phyloP scores from a whole-genome alignment of 2,329 filamentous ascomycete species.

The Lecanicillium sp. region DNA sequence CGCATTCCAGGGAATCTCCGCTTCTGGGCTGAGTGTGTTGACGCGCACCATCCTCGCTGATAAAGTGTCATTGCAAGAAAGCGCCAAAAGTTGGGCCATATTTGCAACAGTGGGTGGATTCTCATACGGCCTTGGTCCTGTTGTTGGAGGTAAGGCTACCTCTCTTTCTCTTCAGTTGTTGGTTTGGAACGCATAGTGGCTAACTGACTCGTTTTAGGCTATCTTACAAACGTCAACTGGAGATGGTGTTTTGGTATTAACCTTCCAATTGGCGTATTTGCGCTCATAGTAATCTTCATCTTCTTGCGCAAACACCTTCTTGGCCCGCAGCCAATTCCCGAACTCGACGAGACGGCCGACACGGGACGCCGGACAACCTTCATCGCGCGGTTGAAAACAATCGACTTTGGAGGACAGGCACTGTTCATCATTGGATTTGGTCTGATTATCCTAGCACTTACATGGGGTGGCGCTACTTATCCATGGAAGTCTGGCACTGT shows the following conservation, averaged over 20 bases:
- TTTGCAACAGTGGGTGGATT: constrained; percentile 53
- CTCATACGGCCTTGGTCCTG: constrained; percentile 52
- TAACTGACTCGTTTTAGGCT: constrained; percentile 21
- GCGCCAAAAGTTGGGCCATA: constrained; percentile 52
- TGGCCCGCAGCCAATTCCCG: constrained; percentile 39
- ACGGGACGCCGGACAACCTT: constrained; percentile 25
- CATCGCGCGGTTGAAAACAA: constrained; percentile 37
- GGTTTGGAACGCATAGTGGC: constrained; percentile 9
- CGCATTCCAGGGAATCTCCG: constrained; percentile 53
- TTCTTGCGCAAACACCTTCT: constrained; percentile 52
- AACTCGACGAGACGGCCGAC: constrained; percentile 30
- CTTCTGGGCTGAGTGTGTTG: constrained; percentile 52
- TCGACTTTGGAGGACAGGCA: constrained; percentile 48
- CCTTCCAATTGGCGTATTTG: constrained; percentile 44
- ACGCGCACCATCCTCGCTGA: constrained; percentile 58
- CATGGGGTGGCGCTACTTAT: constrained; percentile 48
- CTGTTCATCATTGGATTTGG: constrained; percentile 48
- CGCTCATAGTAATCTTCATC: constrained; percentile 45
- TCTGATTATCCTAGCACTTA: constrained; percentile 44
- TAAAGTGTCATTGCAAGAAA: constrained; percentile 52
- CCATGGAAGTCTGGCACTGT: constrained; percentile 41
- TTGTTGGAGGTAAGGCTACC: constrained; percentile 42
- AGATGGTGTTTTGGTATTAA: constrained; percentile 60
- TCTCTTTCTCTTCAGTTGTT: neutral
- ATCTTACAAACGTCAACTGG: constrained; percentile 48